These are phyloP conservation scores for Starmera quercuum DNA, from an alignment of 805 yeast genomes.

Conservation along the genomic window DNA sequence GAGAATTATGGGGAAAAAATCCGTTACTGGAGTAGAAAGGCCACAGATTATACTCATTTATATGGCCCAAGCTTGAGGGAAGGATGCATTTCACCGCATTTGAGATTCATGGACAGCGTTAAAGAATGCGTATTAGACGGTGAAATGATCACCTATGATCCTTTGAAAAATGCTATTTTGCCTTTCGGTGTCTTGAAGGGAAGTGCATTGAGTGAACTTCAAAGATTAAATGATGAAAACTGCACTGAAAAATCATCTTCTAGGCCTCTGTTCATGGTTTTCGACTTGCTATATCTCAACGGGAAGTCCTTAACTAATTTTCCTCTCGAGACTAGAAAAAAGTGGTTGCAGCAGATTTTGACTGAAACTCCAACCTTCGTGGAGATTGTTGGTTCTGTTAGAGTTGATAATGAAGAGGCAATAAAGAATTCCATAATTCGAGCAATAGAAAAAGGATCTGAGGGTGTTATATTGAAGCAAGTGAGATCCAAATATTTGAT, in stretches of 20 bases:
- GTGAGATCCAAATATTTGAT: conserved; percentile 49
- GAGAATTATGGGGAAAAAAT: conserved; percentile 28
- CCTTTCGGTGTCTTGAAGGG: conserved; percentile 80
- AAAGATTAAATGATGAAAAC: conserved; percentile 25
- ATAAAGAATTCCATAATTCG: conserved; percentile 47
- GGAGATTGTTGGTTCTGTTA: conserved; percentile 36
- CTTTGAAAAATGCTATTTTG: conserved; percentile 40
- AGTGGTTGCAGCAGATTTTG: conserved; percentile 37
- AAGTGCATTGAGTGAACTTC: conserved; percentile 50
- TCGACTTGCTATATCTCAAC: conserved; percentile 69
- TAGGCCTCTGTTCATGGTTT: conserved; percentile 54
- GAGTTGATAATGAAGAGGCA: conserved; percentile 39
- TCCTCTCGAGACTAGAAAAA: conserved; percentile 50
- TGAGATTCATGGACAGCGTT: conserved; percentile 30
- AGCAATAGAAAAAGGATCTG: conserved; percentile 59
- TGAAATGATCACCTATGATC: conserved; percentile 88
- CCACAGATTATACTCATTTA: conserved; percentile 62
- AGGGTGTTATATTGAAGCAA: conserved; percentile 77
- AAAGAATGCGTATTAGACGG: conserved; percentile 59
- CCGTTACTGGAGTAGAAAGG: conserved; percentile 47
- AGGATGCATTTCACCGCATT: conserved; percentile 49
- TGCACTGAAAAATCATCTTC: conserved; percentile 25
- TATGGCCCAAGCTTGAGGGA: conserved; percentile 49
- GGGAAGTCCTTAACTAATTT: conserved; percentile 50
- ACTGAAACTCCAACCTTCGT: conserved; percentile 32